Evolutionary conservation across 352 stramenopile species (phyloP).

Genomic region (Phytophthora colocasiae): DNA sequence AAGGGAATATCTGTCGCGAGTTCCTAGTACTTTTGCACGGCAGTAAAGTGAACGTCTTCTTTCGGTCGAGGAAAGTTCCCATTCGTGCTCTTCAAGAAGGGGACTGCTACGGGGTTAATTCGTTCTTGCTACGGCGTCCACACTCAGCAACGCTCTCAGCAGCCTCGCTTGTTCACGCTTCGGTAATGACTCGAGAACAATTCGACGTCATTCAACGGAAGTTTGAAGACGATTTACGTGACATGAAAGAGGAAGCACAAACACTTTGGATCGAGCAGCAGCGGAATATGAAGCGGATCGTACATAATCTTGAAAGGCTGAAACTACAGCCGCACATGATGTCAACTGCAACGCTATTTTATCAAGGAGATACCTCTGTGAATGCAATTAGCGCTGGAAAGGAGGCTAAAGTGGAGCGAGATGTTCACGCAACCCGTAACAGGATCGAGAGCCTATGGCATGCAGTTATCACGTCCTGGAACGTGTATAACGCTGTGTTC

Average conservation of each 20-base stretch:
- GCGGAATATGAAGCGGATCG: constrained; percentile 37
- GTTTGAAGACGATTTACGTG: constrained; percentile 60
- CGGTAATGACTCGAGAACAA: constrained; percentile 76
- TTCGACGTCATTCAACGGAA: constrained; percentile 74
- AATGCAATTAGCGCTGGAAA: neutral
- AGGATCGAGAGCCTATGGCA: constrained; percentile 53
- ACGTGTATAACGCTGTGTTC: constrained; percentile 73
- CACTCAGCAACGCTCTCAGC: constrained; percentile 60
- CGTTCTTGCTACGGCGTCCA: constrained; percentile 60
- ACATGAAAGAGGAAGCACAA: constrained; percentile 60
- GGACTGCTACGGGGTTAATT: constrained; percentile 73
- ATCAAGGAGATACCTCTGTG: constrained; percentile 44
- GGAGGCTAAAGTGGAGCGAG: constrained; percentile 1
- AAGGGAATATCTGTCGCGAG: constrained; percentile 75
- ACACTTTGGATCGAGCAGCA: constrained; percentile 52
- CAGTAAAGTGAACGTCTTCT: constrained; percentile 72
- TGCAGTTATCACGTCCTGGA: constrained; percentile 55
- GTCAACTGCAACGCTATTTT: constrained; percentile 58
- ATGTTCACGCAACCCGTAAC: constrained; percentile 29
- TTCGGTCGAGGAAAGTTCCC: constrained; percentile 49
- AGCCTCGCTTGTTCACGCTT: constrained; percentile 60
- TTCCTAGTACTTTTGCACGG: constrained; percentile 73
- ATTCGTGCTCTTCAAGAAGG: constrained; percentile 65
- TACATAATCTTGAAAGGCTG: constrained; percentile 51
- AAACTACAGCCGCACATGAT: constrained; percentile 70